A percentile compares a stretch with the other conserved stretches of the same genome.
Conservation (phyloP, 352 stramenopile genomes). For the Phytophthora syringae region DNA sequence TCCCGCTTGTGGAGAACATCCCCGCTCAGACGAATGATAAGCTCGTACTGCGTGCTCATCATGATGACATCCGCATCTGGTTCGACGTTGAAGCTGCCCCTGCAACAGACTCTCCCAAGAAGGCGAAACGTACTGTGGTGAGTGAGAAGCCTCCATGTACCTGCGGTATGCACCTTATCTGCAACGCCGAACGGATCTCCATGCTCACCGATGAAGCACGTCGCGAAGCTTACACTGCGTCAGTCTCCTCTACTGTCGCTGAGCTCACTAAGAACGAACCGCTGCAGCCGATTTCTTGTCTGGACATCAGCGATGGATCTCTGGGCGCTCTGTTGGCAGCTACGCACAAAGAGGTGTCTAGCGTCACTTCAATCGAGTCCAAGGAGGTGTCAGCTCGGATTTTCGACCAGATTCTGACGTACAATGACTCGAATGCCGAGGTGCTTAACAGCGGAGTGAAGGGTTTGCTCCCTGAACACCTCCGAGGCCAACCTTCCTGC, state of each 20-base stretch:
- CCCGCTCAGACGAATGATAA: conserved; percentile 26
- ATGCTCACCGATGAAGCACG: conserved; percentile 70
- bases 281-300: conserved; percentile 44
- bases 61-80: conserved; percentile 83
- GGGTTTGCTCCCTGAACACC: conserved; percentile 60
- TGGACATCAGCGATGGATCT: conserved; percentile 84
- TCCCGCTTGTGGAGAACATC: conserved; percentile 51
- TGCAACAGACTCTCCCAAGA: conserved; percentile 33
- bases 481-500: conserved; percentile 51
- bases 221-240: conserved; percentile 47
- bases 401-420: conserved; percentile 70
- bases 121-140: conserved; percentile 35
- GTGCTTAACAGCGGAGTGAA: conserved; percentile 79
- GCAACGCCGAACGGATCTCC: conserved; percentile 78
- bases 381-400: conserved; percentile 85
- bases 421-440: conserved; percentile 54
- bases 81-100: conserved; percentile 59
- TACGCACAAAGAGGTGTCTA: conserved; percentile 43
- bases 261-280: conserved; percentile 21
- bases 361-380: conserved; percentile 79
- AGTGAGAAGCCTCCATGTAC: conserved; percentile 65
- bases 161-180: conserved; percentile 80
- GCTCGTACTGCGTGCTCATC: conserved; percentile 60
- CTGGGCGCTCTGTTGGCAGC: conserved; percentile 69
- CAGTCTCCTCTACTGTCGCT: conserved; percentile 29